Evolutionary conservation across 345 rosid species (phyloP).

Genomic region (Salix dunnii): DNA sequence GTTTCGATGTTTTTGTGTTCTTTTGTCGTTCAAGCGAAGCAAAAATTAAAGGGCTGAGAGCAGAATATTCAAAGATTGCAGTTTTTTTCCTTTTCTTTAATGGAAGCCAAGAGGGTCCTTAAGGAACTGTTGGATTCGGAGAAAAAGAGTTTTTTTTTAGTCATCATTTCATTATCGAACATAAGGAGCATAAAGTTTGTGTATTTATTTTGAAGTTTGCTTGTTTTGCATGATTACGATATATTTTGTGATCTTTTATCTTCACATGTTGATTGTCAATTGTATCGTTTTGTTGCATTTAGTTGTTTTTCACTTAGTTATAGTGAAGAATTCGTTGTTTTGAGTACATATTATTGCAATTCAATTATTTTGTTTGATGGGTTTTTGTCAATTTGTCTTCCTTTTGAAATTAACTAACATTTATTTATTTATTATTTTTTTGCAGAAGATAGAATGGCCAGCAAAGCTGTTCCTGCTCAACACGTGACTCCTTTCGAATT

Average conservation of each 20-base stretch:
- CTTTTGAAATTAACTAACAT: neutral
- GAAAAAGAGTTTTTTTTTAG: neutral
- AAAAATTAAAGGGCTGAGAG: neutral
- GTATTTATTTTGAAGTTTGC: neutral
- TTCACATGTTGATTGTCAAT: neutral
- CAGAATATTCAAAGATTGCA: neutral
- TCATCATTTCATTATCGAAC: neutral
- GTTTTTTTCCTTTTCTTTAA: neutral
- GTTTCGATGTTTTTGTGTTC: neutral
- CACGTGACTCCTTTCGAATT: constrained; percentile 53
- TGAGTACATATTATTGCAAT: neutral
- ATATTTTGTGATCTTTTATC: neutral
- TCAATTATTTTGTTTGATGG: neutral
- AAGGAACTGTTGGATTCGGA: neutral
- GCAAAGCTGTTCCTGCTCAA: constrained; percentile 41
- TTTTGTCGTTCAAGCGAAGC: neutral
- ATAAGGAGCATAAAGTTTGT: neutral
- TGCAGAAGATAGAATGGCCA: constrained; percentile 51
- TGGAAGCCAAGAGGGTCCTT: neutral
- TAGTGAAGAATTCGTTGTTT: neutral
- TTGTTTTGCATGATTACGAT: neutral
- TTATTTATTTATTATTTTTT: neutral
- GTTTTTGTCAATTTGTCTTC: neutral
- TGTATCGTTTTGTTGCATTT: neutral
- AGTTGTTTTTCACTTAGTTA: neutral